Conservation (phyloP, 2,329 filamentous ascomycete genomes). For the Chaetomium globosum region DNA sequence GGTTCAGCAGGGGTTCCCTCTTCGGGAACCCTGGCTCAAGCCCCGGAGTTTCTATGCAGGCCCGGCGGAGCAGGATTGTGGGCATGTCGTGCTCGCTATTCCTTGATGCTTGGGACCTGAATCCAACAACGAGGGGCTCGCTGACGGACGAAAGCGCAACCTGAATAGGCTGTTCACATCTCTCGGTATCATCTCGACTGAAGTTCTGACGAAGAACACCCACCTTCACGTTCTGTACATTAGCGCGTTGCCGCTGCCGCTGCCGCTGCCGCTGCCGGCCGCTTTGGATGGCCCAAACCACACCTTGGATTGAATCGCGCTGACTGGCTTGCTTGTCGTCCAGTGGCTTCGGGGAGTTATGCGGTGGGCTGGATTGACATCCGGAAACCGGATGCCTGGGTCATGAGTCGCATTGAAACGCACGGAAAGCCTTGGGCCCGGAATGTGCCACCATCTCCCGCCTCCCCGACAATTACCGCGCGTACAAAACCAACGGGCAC, state of each 20-base stretch:
- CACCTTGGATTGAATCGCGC: neutral
- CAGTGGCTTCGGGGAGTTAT: neutral
- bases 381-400: neutral
- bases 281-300: conserved; percentile 3
- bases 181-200: neutral
- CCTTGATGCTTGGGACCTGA: neutral
- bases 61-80: conserved; percentile 1
- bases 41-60: conserved; percentile 11
- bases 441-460: neutral
- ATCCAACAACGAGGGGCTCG: neutral
- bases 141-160: neutral
- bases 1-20: conserved; percentile 15
- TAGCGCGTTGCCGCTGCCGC: neutral
- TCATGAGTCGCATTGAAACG: conserved; percentile 29
- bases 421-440: neutral
- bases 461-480: neutral
- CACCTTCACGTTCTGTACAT: neutral
- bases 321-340: neutral
- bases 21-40: neutral
- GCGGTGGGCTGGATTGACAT: neutral
- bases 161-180: neutral
- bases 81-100: neutral
- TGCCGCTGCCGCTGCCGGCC: neutral
- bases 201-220: neutral
- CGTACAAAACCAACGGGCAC: neutral